Conservation (phyloP, 2,329 filamentous ascomycete species). For the Fusarium subtropicale region DNA sequence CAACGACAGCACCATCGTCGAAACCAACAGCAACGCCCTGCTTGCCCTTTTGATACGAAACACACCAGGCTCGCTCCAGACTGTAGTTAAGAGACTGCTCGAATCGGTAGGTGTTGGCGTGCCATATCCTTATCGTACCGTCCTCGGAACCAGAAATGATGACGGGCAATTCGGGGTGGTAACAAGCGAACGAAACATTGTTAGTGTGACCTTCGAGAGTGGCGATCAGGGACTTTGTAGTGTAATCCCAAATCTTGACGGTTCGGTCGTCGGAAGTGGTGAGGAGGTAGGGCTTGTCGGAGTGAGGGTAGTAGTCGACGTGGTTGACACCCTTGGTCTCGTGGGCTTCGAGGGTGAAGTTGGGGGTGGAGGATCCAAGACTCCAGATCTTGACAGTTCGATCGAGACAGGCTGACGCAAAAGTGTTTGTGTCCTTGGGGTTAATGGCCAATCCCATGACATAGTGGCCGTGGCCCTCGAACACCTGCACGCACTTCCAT, state of each 20-base stretch:
- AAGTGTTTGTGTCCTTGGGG: slow-evolving; percentile 93
- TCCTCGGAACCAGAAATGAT: slow-evolving; percentile 99
- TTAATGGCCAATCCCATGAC: slow-evolving; percentile 98
- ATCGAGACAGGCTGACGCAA: slow-evolving; percentile 94
- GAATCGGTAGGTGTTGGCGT: slow-evolving; percentile 95
- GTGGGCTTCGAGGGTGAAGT: slow-evolving; percentile 96
- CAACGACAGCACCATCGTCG: slow-evolving; percentile 96
- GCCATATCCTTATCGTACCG: slow-evolving; percentile 97
- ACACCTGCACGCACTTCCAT: slow-evolving; percentile 98
- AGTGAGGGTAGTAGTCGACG: slow-evolving; percentile 87
- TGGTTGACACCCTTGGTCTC: slow-evolving; percentile 98
- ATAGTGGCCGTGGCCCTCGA: slow-evolving; percentile 95
- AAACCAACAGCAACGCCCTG: slow-evolving; percentile 96
- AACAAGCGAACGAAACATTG: slow-evolving; percentile 98
- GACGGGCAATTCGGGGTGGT: slow-evolving; percentile 95
- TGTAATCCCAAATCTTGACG: slow-evolving; percentile 99
- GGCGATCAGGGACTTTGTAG: slow-evolving; percentile 95
- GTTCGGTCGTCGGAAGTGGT: slow-evolving; percentile 97
- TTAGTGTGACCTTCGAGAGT: slow-evolving; percentile 97
- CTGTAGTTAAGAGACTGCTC: slow-evolving; percentile 98
- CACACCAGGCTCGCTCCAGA: slow-evolving; percentile 96
- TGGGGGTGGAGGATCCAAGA: slow-evolving; percentile 90
- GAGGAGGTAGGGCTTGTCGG: slow-evolving; percentile 86
- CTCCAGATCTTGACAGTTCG: slow-evolving; percentile 99
- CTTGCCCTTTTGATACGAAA: slow-evolving; percentile 92